A percentile compares a stretch with the other conserved stretches of the same genome.
These are phyloP conservation scores for Hura crepitans DNA, from an alignment of 441 rosid genomes.

Conservation along the genomic window DNA sequence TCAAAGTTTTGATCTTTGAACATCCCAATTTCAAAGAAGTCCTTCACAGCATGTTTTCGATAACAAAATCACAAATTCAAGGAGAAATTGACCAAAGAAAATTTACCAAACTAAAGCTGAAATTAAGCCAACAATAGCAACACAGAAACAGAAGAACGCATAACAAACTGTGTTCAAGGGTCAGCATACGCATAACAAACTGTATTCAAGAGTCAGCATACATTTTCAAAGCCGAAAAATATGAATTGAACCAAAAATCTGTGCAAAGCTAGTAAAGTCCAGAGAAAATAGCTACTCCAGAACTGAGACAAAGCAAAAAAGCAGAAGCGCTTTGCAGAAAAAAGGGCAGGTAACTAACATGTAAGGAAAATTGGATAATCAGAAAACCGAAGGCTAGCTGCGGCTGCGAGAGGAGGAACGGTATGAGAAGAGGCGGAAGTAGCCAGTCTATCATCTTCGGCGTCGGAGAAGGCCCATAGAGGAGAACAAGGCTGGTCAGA, in stretches of 20 bases:
- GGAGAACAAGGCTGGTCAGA: conserved; percentile 79
- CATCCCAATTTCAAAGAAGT: conserved; percentile 3
- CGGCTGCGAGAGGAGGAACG: no score
- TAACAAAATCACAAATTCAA: neutral
- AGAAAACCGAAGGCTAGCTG: conserved; percentile 28
- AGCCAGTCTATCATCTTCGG: conserved; percentile 28
- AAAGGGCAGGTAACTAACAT: conserved; percentile 39
- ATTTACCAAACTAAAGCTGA: conserved; percentile 4
- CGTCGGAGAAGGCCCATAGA: conserved; percentile 82
- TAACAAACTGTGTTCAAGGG: no score
- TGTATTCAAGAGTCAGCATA: neutral
- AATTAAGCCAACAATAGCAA: conserved; percentile 4
- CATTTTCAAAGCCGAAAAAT: neutral
- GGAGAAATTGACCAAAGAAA: neutral
- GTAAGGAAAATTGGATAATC: conserved; percentile 47
- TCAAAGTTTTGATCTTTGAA: neutral
- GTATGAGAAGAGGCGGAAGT: conserved; percentile 15
- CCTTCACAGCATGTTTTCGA: neutral
- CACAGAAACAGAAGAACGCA: neutral
- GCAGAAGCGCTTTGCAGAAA: neutral
- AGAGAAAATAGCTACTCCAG: neutral
- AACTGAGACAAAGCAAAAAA: neutral
- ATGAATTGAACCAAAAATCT: neutral
- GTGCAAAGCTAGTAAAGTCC: neutral
- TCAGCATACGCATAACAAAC: no score